These are phyloP conservation scores for Pulveroboletus frians DNA, from an alignment of 768 basidiomycete species.

Conservation along the genomic window DNA sequence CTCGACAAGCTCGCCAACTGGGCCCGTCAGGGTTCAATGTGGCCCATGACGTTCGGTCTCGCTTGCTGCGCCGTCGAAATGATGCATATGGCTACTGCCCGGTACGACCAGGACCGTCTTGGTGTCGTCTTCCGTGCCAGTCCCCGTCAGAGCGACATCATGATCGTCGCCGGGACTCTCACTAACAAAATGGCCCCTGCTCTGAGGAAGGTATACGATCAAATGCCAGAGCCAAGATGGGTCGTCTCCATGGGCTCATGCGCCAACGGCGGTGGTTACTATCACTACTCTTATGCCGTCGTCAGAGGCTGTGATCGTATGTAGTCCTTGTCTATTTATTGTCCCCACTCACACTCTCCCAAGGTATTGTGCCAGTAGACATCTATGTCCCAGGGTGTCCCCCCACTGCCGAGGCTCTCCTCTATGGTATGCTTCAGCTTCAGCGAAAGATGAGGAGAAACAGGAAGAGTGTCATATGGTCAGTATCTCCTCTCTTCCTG, in stretches of 20 bases:
- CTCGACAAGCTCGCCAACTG: slow-evolving; percentile 96
- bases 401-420: slow-evolving; percentile 91
- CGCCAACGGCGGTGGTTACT: slow-evolving; percentile 96
- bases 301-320: slow-evolving; percentile 95
- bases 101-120: slow-evolving; percentile 96
- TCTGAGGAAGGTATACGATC: slow-evolving; percentile 91
- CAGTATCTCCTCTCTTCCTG: slow-evolving; percentile 11
- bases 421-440: slow-evolving; percentile 95
- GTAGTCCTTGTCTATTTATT: slow-evolving; percentile 25
- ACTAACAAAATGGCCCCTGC: slow-evolving; percentile 99
- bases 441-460: slow-evolving; percentile 93
- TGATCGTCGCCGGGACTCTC: slow-evolving; percentile 98
- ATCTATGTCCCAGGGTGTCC: slow-evolving; percentile 97
- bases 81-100: slow-evolving; percentile 99
- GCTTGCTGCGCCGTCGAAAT: slow-evolving; percentile 99
- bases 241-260: slow-evolving; percentile 99
- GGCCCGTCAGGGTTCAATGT: slow-evolving; percentile 97
- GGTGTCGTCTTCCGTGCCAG: slow-evolving; percentile 99
- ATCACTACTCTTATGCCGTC: slow-evolving; percentile 98
- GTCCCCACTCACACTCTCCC: slow-evolving; percentile 5
- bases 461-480: slow-evolving; percentile 87
- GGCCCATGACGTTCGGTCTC: slow-evolving; percentile 99
- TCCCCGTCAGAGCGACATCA: slow-evolving; percentile 94
- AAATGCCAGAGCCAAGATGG: slow-evolving; percentile 99
- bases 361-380: slow-evolving; percentile 95